Conservation (phyloP, 306 rosid genomes). For the Lagenaria siceraria region DNA sequence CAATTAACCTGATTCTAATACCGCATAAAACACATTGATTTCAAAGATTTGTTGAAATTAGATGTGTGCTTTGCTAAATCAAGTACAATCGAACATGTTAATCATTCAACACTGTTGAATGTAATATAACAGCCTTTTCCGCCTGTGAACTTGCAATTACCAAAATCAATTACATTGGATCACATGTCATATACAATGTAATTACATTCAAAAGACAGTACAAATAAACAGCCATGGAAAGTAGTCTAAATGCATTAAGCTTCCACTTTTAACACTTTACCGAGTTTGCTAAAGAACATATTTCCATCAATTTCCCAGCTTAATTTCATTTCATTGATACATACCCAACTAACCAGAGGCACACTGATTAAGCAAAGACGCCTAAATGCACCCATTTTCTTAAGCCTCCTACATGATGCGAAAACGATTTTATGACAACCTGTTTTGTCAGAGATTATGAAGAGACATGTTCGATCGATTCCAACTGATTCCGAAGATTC, state of each 20-base stretch:
- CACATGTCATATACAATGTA: neutral
- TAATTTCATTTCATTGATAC: neutral
- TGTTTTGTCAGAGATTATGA: conserved; percentile 22
- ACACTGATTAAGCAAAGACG: neutral
- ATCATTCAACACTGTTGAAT: neutral
- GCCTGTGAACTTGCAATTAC: neutral
- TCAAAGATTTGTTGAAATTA: neutral
- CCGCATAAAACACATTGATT: neutral
- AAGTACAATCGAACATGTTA: neutral
- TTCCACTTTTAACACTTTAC: neutral
- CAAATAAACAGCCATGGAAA: neutral
- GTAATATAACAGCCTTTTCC: neutral
- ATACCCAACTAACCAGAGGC: neutral
- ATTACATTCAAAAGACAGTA: neutral
- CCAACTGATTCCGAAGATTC: conserved; percentile 59
- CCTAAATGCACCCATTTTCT: neutral
- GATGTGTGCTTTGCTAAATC: neutral
- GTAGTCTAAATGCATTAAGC: conserved; percentile 3
- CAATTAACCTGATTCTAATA: neutral
- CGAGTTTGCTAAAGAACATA: neutral
- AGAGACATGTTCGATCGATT: conserved; percentile 40
- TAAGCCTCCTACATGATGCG: neutral
- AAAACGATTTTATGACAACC: neutral
- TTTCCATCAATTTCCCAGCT: neutral
- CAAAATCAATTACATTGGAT: neutral